Percentiles rank a stretch among this genome's conserved stretches.
Conservation (phyloP, 179 eudicot genomes). For the Patellifolia procumbens region DNA sequence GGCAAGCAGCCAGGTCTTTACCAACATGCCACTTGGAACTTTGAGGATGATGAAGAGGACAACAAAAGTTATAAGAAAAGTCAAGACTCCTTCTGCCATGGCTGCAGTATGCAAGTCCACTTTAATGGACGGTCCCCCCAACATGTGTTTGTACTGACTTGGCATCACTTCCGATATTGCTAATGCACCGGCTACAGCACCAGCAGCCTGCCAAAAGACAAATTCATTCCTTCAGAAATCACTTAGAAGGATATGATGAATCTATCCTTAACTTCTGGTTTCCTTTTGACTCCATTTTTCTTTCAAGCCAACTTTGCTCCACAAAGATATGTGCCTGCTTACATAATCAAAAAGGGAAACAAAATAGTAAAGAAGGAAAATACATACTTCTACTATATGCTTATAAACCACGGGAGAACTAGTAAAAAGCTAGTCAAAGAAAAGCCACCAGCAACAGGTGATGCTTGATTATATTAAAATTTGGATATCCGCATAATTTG, state of each 20-base stretch:
- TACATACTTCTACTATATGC: neutral
- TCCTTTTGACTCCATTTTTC: neutral
- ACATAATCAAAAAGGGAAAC: neutral
- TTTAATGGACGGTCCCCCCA: constrained; percentile 77
- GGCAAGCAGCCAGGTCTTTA: constrained; percentile 74
- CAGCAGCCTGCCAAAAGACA: constrained; percentile 58
- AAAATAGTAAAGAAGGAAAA: neutral
- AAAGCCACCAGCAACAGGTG: neutral
- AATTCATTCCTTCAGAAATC: neutral
- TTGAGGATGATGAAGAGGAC: constrained; percentile 59
- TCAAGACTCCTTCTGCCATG: constrained; percentile 72
- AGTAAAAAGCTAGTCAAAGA: neutral
- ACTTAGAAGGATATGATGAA: neutral
- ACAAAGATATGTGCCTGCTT: neutral
- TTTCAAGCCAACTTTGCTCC: neutral
- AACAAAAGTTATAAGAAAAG: constrained; percentile 62
- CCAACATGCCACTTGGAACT: constrained; percentile 53
- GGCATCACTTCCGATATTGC: constrained; percentile 80
- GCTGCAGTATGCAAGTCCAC: constrained; percentile 92
- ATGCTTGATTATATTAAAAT: neutral
- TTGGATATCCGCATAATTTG: neutral
- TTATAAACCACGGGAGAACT: neutral
- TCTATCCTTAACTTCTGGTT: neutral
- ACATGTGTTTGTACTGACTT: constrained; percentile 64
- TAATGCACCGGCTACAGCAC: constrained; percentile 79